Evolutionary conservation across 352 stramenopile genomes (phyloP).

Genomic region (Plasmopara muralis): DNA sequence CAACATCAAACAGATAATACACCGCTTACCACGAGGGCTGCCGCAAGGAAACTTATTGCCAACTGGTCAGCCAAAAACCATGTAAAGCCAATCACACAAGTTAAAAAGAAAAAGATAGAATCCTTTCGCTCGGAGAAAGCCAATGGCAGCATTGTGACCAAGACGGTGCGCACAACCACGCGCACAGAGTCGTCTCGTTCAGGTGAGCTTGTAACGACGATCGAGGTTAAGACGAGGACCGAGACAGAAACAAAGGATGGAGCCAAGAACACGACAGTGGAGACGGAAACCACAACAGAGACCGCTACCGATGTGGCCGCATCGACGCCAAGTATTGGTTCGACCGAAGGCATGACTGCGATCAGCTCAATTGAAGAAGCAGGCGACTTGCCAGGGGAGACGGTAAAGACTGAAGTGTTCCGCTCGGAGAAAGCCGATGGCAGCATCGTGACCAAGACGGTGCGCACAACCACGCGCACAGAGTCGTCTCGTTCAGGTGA

Average conservation of each 20-base stretch:
- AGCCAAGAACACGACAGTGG: slow-evolving; percentile 12
- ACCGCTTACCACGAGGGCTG: slow-evolving; percentile 23
- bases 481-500: background rate
- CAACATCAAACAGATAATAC: slow-evolving; percentile 6
- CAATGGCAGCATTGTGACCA: slow-evolving; percentile 5
- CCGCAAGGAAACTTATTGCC: slow-evolving; percentile 16
- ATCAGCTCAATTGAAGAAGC: no score
- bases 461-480: slow-evolving; percentile 14
- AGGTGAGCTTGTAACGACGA: slow-evolving; percentile 2
- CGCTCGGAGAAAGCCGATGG: slow-evolving; percentile 4
- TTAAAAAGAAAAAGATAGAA: slow-evolving; percentile 2
- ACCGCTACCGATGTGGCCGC: background rate
- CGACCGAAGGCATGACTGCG: no score
- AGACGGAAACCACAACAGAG: slow-evolving; percentile 3
- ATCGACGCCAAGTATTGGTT: background rate
- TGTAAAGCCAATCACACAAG: background rate
- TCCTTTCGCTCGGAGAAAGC: slow-evolving; percentile 1
- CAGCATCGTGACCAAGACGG: slow-evolving; percentile 22
- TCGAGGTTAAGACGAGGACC: slow-evolving; percentile 10
- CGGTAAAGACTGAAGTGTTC: slow-evolving; percentile 8
- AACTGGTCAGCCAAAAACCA: slow-evolving; percentile 14
- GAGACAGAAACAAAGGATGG: slow-evolving; percentile 9
- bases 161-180: slow-evolving; percentile 7
- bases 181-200: slow-evolving; percentile 1
- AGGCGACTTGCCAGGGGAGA: background rate